Conservation (phyloP, 2,329 filamentous ascomycete species). For the Aspergillus sp. region DNA sequence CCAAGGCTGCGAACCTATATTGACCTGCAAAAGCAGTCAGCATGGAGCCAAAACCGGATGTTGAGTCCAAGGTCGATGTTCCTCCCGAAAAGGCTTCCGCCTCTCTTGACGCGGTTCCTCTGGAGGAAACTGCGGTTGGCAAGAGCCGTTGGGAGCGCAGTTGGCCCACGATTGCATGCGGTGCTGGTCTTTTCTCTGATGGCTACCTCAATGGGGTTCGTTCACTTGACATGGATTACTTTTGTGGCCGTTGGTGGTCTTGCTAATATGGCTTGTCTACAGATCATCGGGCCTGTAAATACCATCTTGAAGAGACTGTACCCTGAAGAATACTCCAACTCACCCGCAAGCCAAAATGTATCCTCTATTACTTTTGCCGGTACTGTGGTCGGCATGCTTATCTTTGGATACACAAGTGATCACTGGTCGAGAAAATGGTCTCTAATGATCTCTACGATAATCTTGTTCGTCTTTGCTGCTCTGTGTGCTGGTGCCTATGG, state of each 20-base stretch:
- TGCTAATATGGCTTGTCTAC: not conserved
- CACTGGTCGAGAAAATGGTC: slow-evolving; percentile 83
- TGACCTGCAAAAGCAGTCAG: not conserved
- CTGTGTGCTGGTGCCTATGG: slow-evolving; percentile 77
- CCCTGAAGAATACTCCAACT: slow-evolving; percentile 64
- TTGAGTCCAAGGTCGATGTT: not conserved
- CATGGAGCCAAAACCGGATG: not conserved
- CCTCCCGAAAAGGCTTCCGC: slow-evolving; percentile 9
- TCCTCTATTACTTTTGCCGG: slow-evolving; percentile 82
- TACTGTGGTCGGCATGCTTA: slow-evolving; percentile 77
- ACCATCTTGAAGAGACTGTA: slow-evolving; percentile 74
- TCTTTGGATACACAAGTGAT: slow-evolving; percentile 80
- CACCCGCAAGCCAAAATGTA: slow-evolving; percentile 71
- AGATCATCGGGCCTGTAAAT: slow-evolving; percentile 84
- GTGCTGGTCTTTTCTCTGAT: slow-evolving; percentile 86
- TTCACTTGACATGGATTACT: slow-evolving; percentile 3
- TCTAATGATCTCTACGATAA: slow-evolving; percentile 76
- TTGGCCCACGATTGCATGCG: slow-evolving; percentile 82
- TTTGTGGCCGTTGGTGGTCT: not conserved
- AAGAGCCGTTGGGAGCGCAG: slow-evolving; percentile 55
- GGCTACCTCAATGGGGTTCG: slow-evolving; percentile 85
- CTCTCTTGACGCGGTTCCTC: slow-evolving; percentile 5
- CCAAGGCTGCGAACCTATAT: not conserved
- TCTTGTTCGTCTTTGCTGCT: slow-evolving; percentile 82
- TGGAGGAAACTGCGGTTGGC: slow-evolving; percentile 20